phyloP scores from a whole-genome alignment of 768 basidiomycete species.

The Leccinum broughii region DNA sequence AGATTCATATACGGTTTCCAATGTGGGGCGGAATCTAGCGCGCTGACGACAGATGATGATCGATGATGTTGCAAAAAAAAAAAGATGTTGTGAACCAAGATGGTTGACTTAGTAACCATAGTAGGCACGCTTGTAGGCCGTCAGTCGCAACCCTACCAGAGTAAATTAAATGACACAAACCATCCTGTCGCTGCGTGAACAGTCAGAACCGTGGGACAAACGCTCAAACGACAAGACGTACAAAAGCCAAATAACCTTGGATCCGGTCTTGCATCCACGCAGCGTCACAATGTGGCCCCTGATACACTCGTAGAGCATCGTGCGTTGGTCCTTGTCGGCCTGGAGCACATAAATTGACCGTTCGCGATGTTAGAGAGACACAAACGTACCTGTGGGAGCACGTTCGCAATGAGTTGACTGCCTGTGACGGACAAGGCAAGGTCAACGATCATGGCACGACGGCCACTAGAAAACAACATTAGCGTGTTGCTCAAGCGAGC shows the following conservation, averaged over 20 bases:
- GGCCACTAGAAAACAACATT: constrained; percentile 45
- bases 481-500: neutral
- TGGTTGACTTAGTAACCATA: constrained; percentile 51
- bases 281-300: constrained; percentile 85
- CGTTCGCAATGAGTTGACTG: constrained; percentile 82
- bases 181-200: constrained; percentile 56
- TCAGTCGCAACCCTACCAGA: constrained; percentile 16
- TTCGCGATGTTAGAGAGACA: neutral
- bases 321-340: constrained; percentile 87
- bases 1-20: constrained; percentile 28
- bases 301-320: constrained; percentile 81
- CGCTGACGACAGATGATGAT: constrained; percentile 22
- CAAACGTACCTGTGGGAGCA: constrained; percentile 66
- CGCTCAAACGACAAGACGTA: constrained; percentile 27
- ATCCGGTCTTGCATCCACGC: constrained; percentile 89
- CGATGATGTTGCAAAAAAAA: constrained; percentile 26
- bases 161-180: constrained; percentile 29
- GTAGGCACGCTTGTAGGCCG: constrained; percentile 52
- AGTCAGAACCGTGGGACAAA: constrained; percentile 4
- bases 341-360: constrained; percentile 29
- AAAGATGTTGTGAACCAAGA: constrained; percentile 28
- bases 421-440: constrained; percentile 81
- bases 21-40: constrained; percentile 19
- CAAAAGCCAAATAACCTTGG: constrained; percentile 92
- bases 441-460: constrained; percentile 85